These are phyloP conservation scores for Mycena albidolilacea DNA, from an alignment of 768 basidiomycete genomes.

Conservation along the genomic window DNA sequence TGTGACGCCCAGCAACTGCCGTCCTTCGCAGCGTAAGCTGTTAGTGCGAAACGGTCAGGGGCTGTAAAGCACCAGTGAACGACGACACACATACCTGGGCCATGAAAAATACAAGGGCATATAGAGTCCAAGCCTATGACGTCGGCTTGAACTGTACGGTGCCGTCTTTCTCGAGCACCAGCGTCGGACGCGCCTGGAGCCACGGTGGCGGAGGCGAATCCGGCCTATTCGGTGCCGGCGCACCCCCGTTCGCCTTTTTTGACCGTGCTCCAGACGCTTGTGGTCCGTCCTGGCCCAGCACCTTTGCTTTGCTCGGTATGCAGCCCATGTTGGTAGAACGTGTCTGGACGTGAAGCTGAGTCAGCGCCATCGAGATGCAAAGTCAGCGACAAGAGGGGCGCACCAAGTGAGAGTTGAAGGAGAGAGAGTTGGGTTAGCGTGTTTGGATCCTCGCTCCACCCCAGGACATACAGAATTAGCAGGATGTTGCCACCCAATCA, in stretches of 20 bases:
- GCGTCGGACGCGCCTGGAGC: constrained; percentile 24
- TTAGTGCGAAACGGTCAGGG: background rate
- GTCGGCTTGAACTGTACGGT: constrained; percentile 17
- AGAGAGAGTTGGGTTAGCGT: constrained; percentile 2
- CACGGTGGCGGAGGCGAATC: constrained; percentile 17
- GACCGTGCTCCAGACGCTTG: background rate
- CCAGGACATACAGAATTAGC: background rate
- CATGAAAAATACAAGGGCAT: background rate
- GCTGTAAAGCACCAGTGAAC: too few relatives aligned
- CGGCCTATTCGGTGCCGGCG: background rate
- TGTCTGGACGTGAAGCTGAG: background rate
- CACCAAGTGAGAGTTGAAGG: constrained; percentile 7
- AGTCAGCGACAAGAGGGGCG: background rate
- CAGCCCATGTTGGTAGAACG: constrained; percentile 25
- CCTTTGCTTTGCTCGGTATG: constrained; percentile 35
- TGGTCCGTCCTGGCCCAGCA: constrained; percentile 20
- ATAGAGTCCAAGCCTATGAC: background rate
- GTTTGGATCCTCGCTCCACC: background rate
- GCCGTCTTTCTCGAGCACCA: constrained; percentile 34
- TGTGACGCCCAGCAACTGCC: background rate
- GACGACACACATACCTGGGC: background rate
- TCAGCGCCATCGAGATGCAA: background rate
- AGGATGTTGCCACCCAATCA: background rate
- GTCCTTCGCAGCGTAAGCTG: constrained; percentile 1
- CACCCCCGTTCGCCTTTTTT: background rate